phyloP scores from a whole-genome alignment of 441 rosid species.

The Gossypium trilobum region DNA sequence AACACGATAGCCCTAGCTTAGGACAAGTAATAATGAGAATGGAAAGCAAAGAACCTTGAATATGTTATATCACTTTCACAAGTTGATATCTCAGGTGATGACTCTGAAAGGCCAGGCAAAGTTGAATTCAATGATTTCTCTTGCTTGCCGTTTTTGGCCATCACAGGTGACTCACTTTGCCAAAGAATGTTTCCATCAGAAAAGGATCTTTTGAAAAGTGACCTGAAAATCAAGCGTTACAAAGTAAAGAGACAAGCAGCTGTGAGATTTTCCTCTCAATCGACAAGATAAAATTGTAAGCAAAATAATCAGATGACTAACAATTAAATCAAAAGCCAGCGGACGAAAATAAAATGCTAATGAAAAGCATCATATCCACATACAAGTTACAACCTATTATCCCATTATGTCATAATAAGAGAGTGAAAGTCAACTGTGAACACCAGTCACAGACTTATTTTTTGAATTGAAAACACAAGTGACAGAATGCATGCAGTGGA shows the following conservation, averaged over 20 bases:
- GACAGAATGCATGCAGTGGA: not conserved
- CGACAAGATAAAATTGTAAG: not conserved
- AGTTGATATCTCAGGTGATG: constrained; percentile 78
- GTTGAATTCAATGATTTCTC: constrained; percentile 39
- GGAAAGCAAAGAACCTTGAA: constrained; percentile 50
- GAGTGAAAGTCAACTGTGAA: not conserved
- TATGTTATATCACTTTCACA: constrained; percentile 50
- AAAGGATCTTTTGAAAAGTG: constrained; percentile 65
- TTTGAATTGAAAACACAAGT: not conserved
- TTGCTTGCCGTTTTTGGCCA: constrained; percentile 35
- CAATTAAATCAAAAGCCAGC: not conserved
- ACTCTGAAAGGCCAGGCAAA: constrained; percentile 44
- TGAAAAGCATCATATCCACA: not conserved
- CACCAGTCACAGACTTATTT: not conserved
- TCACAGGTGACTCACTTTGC: constrained; percentile 37
- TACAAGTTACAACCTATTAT: not conserved
- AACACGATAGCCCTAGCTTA: not conserved
- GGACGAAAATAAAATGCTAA: not conserved
- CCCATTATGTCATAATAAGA: not conserved
- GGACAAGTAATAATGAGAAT: constrained; percentile 13
- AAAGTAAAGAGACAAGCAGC: constrained; percentile 8
- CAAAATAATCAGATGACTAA: not conserved
- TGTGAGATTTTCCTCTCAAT: not conserved
- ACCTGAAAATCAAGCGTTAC: constrained; percentile 37
- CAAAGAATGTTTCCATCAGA: constrained; percentile 85